Base-by-base conservation (phyloP, 1,139 yeast species). In the Candida pseudocylindracea region DNA sequence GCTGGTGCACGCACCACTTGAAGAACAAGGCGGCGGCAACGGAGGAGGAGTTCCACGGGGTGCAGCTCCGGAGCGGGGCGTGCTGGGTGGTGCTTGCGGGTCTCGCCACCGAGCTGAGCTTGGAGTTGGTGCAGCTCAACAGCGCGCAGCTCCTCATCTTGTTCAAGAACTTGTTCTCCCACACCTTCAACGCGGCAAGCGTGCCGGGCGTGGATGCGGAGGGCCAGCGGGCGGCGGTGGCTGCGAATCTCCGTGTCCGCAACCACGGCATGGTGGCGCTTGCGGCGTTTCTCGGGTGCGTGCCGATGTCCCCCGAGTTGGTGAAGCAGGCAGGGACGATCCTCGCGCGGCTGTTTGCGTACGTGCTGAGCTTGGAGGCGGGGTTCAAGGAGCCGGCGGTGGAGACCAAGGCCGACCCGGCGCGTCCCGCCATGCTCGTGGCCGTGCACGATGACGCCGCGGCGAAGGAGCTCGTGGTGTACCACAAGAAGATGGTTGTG, bases 1-100 rank as follows among this genome's bases (percentile, higher is more conserved):
- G 65, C 51, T 60, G 58, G 38, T 60, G 66, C 39, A 61, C 67
- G 8, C 67, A 61, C 38, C 56, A 50, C 36, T 52, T 61, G 41
- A 61, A 61, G 41, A 64, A 60, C 35, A 55, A 27, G 33, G 35
- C 35, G 29, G 31, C 32, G 4, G 15, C 30, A 4, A 37, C 36
- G 7, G 33, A 31, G 30, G 36, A 34, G 24, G 30, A 29, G 27
- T 29, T 31, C 20, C 20, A 15, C 20, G 20, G 6, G 6, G 20
- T 15, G 20, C 20, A 15, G 20, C 20, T 15, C 24, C 36, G 36
- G 12, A 30, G 40, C 45, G 25, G 36, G 30, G 35, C 36, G 5
- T 39, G 78, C 39, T 85, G 96, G 96, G 61, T 74, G 4, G 53
- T 81, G 15, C 53, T 88, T 29, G 60, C 74, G 33, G 92, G 95